Percentiles rank a stretch among this genome's conserved stretches.
These are phyloP conservation scores for Stygiomarasmius scandens DNA, from an alignment of 1,284 basidiomycete genomes.

Conservation along the genomic window DNA sequence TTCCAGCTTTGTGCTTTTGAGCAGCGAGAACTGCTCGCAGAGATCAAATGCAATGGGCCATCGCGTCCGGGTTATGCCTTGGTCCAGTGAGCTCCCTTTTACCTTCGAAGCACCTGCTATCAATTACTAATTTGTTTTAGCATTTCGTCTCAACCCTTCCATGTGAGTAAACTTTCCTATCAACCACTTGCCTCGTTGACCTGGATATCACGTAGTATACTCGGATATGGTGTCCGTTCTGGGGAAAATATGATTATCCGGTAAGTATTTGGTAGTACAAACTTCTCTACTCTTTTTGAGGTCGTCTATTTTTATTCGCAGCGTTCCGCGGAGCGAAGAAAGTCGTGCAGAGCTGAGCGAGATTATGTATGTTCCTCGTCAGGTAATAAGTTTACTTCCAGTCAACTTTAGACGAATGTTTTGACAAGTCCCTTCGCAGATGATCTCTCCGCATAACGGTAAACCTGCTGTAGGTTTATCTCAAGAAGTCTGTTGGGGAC, in stretches of 20 bases:
- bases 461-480: constrained; percentile 99
- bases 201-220: constrained; percentile 53
- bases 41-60: constrained; percentile 99
- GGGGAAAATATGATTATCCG: constrained; percentile 99
- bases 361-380: constrained; percentile 98
- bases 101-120: too few species aligned
- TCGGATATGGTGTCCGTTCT: constrained; percentile 96
- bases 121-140: constrained; percentile 40
- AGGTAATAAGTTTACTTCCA: constrained; percentile 50
- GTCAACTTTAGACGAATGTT: neutral
- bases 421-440: too few species aligned
- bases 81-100: constrained; percentile 96
- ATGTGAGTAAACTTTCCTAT: constrained; percentile 63
- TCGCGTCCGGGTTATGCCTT: constrained; percentile 96
- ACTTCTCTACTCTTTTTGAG: constrained; percentile 65
- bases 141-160: constrained; percentile 95
- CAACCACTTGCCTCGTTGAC: constrained; percentile 18
- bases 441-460: constrained; percentile 98
- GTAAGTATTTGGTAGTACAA: constrained; percentile 61
- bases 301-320: too few species aligned
- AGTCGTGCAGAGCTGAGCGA: constrained; percentile 97
- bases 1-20: constrained; percentile 89
- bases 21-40: constrained; percentile 96
- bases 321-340: constrained; percentile 97
- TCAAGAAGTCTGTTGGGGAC: constrained; percentile 96